Evolutionary conservation across 1,284 basidiomycete species (phyloP), one percentile per base, ranked within the genome.

Genomic region (Ceratobasidium sp.): DNA sequence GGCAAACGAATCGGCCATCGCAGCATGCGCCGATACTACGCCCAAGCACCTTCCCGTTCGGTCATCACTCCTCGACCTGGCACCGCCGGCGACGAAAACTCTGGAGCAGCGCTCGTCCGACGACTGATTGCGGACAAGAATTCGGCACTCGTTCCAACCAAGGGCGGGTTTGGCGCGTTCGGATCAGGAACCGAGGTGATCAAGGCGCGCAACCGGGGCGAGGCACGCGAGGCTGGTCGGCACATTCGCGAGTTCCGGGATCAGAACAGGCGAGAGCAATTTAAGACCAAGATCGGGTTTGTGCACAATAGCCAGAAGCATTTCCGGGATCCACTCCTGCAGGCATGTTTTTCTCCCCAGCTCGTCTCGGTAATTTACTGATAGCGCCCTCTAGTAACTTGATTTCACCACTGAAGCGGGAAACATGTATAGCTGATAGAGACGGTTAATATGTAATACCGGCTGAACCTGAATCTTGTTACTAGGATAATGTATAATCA

Each of bases 1-100:
- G 98, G 98, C 51, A 89, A 90, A 11, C 90, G 94, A 8, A 91
- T 99, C 77, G 96, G 96, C 0, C 98, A 99, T 80, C 90, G 96
- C 46, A 90, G 90, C 51, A 88, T 98, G 84, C 88, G 88, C 62
- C 88, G 92, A 43, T 96, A 98, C 82, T 98, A 98, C 82, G 87
- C 90, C 1, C 97, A 98, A 82, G 81, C 83, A 14, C 76, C 78
- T 22, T 78, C 80, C 6, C 80, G 81, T 53, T 81, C 81, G 34
- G 77, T 71, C 59, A 85, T 84, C 75, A 76, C 83, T 0, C 54
- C 76, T 51, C 62, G 69, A 63, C 69, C 78, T 64, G 49, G 66
- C 37, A 29, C 62, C 39, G 61, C 68, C 34, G 56, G 74, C 39
- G 86, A 88, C 77, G 89, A 92, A 77, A 90, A 91, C 77, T 89